Evolutionary conservation across 306 rosid species (phyloP), one percentile per base, ranked within the genome.

Genomic region (barrel medic (Medicago truncatula)): DNA sequence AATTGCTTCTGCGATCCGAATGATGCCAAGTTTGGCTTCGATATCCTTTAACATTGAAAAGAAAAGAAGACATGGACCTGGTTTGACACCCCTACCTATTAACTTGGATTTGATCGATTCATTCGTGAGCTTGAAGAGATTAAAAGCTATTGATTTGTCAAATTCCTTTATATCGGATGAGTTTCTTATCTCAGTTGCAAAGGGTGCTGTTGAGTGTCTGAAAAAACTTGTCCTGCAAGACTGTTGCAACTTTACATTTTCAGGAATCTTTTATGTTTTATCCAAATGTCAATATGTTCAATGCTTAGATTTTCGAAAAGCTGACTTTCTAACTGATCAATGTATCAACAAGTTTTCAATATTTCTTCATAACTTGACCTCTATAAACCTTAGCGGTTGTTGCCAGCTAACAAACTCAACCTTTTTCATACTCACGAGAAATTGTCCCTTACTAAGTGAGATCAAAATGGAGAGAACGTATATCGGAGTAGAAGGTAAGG

Each of bases 391-490:
- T 38, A 68, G 87, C 61, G 63, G 46, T 44, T 89, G 88, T 81
- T 25, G 54, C 18, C 68, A 62, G 59, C 75, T 91, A 49, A 87
- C 97, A 9, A 54, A 80, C 76, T 83, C 81, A 39, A 83, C 96
- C 39, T 83, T 91, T 75, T 78, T 84, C 83, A 67, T 50, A 4
- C 89, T 94, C 76, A 41, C 82, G 40, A 81, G 70, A 83, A 91
- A 76, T 67, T 94, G 95, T 56, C 82, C 85, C 36, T 17, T 80
- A 56, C 72, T 92, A n/a, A 73, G 49, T 41, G 87, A 81, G 77
- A 81, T 92, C 68, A 74, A 67, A 57, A 88, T 94, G 97, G 86
- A 76, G 75, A 82, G 76, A 23, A 87, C 92, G 43, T 70, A 61
- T 76, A 41, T 86, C 14, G 88, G 84, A 50, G 61, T 36, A 50